Base-by-base conservation (phyloP, 108 stramenopile genomes). In the Skeletonema tropicum region DNA sequence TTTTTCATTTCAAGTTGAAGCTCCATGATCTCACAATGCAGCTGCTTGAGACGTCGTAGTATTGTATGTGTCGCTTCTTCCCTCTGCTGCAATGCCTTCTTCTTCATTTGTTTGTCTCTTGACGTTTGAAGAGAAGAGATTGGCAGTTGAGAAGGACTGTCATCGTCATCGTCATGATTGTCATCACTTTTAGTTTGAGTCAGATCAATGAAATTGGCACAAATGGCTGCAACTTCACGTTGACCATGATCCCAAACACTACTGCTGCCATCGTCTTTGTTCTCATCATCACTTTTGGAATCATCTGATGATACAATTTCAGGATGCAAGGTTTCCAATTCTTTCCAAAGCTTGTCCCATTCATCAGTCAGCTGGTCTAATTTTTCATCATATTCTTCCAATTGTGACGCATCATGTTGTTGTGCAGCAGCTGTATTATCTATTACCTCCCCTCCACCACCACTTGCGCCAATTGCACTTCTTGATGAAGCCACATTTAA, bases 301-400 rank as follows among this genome's bases (percentile, higher is more conserved):
- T 60, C 35, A 15, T 6, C 30, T 49, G 17, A 77, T 11, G 13
- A 3, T 55, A 55, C 23, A 2, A 55, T 55, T 5, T 25, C 21
- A 55, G 52, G 52, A 55, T 55, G 52, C 9, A 55, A 55, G 6
- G 9, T 30, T 15, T 45, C 33, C 70, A 79, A 63, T 30, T 79
- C 70, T 17, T 66, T 70, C 41, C 49, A 66, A 17, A 79, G 48
- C 9, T 39, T 64, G 10, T 71, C 65, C 70, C 68, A 79, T 13
- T 79, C 70, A 17, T 60, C 29, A 23, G 23, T 60, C 12, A 71
- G 25, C 29, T 66, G 52, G 32, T 66, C 70, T 29, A 71, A 58
- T 59, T 57, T 60, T 12, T 71, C 70, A 2, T 55, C 13, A 30
- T n/a, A 0, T 17, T 61, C 62, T 1, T 60, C 60, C 2, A 14